A percentile compares a stretch with the other conserved stretches of the same genome.
Evolutionary conservation across 106 monocot species (phyloP).

Genomic region (Allium cepa): DNA sequence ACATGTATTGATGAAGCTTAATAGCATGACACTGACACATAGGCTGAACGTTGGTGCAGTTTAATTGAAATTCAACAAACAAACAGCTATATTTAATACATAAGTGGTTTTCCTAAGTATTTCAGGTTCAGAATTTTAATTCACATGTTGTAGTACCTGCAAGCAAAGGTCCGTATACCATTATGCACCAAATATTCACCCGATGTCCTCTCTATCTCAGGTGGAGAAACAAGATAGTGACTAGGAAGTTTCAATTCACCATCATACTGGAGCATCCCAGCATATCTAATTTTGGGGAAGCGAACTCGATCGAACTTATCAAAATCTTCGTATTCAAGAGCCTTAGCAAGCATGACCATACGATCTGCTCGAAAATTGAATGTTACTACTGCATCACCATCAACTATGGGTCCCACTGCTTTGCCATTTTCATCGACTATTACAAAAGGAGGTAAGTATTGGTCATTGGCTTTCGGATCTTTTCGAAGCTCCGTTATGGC

Average conservation of each 20-base stretch:
- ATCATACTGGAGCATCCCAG: slow-evolving; percentile 98
- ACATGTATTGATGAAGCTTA: too few species aligned
- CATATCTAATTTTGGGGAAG: slow-evolving; percentile 39
- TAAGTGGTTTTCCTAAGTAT: too few species aligned
- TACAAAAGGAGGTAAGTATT: slow-evolving; percentile 89
- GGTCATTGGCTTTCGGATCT: slow-evolving; percentile 40
- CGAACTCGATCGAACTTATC: slow-evolving; percentile 12
- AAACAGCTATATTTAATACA: too few species aligned
- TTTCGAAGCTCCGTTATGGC: slow-evolving; percentile 78
- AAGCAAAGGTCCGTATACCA: slow-evolving; percentile 82
- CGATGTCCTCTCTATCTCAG: slow-evolving; percentile 91
- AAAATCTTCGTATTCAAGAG: slow-evolving; percentile 88
- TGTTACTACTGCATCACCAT: slow-evolving; percentile 96
- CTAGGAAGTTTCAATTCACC: slow-evolving; percentile 84
- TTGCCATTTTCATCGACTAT: slow-evolving; percentile 75
- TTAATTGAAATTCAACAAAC: too few species aligned
- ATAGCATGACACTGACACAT: too few species aligned
- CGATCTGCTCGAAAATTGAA: slow-evolving; percentile 92
- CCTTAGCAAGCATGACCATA: slow-evolving; percentile 92
- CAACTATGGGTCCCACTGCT: slow-evolving; percentile 73
- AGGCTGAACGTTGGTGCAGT: too few species aligned
- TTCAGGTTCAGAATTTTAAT: too few species aligned
- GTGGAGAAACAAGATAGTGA: slow-evolving; percentile 79
- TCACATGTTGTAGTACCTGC: slow-evolving; percentile 45
- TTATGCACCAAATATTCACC: slow-evolving; percentile 95